Conservation (phyloP, 257 asterid species). For the Nicotiana paniculata region DNA sequence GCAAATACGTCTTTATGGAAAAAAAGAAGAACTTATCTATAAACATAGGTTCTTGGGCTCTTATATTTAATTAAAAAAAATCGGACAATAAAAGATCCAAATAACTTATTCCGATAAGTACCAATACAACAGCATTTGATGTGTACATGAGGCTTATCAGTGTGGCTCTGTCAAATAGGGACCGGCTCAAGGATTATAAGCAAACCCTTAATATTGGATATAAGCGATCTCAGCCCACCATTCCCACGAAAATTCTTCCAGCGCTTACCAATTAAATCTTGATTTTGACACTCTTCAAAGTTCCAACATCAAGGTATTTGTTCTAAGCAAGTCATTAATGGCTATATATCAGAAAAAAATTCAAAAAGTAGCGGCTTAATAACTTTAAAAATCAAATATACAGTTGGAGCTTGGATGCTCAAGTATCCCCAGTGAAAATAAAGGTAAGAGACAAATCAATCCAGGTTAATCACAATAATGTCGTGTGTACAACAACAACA, state of each 20-base stretch:
- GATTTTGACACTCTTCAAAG: not conserved
- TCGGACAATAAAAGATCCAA: not conserved
- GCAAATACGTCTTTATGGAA: not conserved
- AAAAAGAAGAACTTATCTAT: not conserved
- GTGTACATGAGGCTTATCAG: not conserved
- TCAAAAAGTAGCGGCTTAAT: not conserved
- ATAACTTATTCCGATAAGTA: not conserved
- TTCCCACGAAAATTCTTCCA: not conserved
- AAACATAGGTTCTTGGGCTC: not conserved
- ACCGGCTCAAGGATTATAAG: not conserved
- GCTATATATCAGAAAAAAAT: not conserved
- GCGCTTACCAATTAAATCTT: not conserved
- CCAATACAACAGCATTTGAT: not conserved
- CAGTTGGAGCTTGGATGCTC: not conserved
- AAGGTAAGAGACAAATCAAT: not conserved
- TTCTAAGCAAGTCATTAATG: not conserved
- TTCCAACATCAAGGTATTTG: not conserved
- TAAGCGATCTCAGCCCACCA: not conserved
- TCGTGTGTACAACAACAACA: not conserved
- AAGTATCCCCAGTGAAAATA: conserved; percentile 1
- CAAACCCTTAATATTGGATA: not conserved
- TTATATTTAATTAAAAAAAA: not conserved
- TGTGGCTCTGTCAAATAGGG: not conserved
- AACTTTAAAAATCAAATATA: not conserved
- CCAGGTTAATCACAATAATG: conserved; percentile 4